These are phyloP conservation scores for Phaeoacremonium minimum DNA, from an alignment of 2,329 filamentous ascomycete genomes.

Conservation along the genomic window DNA sequence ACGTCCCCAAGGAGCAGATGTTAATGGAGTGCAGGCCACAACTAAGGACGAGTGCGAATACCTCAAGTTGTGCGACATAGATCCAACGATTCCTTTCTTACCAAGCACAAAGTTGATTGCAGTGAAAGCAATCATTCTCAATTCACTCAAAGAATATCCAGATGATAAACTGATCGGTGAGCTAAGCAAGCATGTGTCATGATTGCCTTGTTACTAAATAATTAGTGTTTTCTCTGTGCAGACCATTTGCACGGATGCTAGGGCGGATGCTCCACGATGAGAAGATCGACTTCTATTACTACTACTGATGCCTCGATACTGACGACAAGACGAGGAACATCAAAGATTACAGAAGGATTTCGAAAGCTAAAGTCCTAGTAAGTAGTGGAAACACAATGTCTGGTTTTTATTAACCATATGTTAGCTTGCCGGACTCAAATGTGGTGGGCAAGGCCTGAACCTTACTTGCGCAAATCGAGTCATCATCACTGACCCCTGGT, in stretches of 20 bases:
- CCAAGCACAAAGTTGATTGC: conserved; percentile 26
- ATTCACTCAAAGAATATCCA: conserved; percentile 23
- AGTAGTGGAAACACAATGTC: not conserved
- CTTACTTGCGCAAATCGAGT: conserved; percentile 42
- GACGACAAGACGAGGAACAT: too few species aligned
- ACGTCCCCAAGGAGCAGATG: too few species aligned
- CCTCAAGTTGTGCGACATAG: too few species aligned
- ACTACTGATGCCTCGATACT: conserved; percentile 23
- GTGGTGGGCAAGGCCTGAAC: conserved; percentile 33
- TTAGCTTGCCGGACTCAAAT: too few species aligned
- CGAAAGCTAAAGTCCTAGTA: conserved; percentile 1
- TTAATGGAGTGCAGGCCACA: too few species aligned
- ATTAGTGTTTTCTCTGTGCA: conserved; percentile 30
- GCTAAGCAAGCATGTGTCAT: conserved; percentile 2
- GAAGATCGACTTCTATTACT: conserved; percentile 30
- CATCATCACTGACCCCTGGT: conserved; percentile 54
- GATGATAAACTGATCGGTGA: conserved; percentile 34
- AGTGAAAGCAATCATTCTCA: conserved; percentile 21
- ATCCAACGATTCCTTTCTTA: too few species aligned
- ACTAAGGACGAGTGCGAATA: too few species aligned
- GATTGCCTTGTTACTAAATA: not conserved
- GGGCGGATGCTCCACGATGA: conserved; percentile 27
- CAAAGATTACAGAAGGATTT: too few species aligned
- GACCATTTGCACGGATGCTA: conserved; percentile 23
- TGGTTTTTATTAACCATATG: too few species aligned